Evolutionary conservation across 345 rosid genomes (phyloP).

Genomic region (Bretschneidera sinensis): DNA sequence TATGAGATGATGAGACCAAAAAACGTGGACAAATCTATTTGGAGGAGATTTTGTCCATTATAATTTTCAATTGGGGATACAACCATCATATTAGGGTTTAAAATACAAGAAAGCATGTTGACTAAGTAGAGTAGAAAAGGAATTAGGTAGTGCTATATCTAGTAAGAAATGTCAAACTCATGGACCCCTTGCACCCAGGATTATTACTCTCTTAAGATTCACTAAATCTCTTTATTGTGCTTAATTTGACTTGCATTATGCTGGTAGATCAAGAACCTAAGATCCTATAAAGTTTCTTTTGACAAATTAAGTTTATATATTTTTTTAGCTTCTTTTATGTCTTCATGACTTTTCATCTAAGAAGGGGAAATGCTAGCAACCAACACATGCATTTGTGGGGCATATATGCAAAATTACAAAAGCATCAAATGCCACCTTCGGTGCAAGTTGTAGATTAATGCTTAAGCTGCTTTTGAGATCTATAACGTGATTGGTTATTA

Average conservation of each 20-base stretch:
- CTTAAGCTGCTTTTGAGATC: no score
- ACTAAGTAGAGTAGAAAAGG: no score
- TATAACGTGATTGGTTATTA: conserved; percentile 5
- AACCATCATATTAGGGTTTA: conserved; percentile 25
- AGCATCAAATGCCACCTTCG: no score
- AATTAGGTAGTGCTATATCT: conserved; percentile 45
- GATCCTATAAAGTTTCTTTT: neutral
- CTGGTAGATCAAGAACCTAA: no score
- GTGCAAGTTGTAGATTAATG: no score
- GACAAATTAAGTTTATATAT: neutral
- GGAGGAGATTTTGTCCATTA: conserved; percentile 21
- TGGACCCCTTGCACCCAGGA: conserved; percentile 20
- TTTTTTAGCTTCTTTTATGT: neutral
- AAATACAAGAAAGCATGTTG: conserved; percentile 17
- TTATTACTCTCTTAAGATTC: conserved; percentile 13
- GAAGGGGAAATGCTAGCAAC: conserved; percentile 14
- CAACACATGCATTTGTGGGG: conserved; percentile 15
- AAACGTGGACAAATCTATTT: conserved; percentile 20
- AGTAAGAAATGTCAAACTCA: conserved; percentile 37
- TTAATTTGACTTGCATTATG: no score
- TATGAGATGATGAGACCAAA: conserved; percentile 13
- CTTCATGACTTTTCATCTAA: conserved; percentile 15
- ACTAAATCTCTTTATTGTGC: conserved; percentile 14
- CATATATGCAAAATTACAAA: conserved; percentile 3
- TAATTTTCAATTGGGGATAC: no score